Base-by-base conservation (phyloP, 2,329 filamentous ascomycete genomes). In the Pyrenochaeta sp. region DNA sequence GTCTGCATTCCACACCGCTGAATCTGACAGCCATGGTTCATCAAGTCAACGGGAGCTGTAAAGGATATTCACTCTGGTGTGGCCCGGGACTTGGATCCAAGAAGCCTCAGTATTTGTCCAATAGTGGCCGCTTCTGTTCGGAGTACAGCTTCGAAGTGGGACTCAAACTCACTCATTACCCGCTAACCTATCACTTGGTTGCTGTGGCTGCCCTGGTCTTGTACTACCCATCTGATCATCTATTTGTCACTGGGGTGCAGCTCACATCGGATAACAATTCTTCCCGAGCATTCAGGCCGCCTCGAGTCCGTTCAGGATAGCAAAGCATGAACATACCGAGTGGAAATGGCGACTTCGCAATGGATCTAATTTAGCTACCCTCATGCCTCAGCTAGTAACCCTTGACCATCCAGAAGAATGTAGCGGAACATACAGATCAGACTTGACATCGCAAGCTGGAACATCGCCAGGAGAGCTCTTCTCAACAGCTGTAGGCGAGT, bases 191-290 rank as follows among this genome's bases (percentile, higher is more conserved):
- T 52, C 19, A 19, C 36, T 42, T 54, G 47, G 56, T 52, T 58
- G 58, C 60, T 52, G 52, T 43, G 56, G 44, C 28, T 64, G 64
- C 65, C 62, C 65, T 59, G 59, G 57, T 54, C 56, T 44, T 52
- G 52, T 58, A 52, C 54, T 48, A 58, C 58, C 56, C 54, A 52
- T 42, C 50, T 54, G 37, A 45, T 47, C 52, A 43, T 28, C 42
- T 57, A 69, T 73, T 71, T 71, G 71, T 67, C 68, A 71, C 45
- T 59, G 39, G 55, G 36, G 46, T 56, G 54, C 60, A 56, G 30
- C 53, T 54, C 37, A 32, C 51, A 36, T 46, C 48, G 58, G 44
- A 52, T 55, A 46, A 45, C 40, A 32, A 39, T 52, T 48, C 44
- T 44, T 59, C 36, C 46, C 36, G 36, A 51, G 30, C 22, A 51